Evolutionary conservation across 2,329 filamentous ascomycete species (phyloP).

Genomic region (Botrytis squamosa): DNA sequence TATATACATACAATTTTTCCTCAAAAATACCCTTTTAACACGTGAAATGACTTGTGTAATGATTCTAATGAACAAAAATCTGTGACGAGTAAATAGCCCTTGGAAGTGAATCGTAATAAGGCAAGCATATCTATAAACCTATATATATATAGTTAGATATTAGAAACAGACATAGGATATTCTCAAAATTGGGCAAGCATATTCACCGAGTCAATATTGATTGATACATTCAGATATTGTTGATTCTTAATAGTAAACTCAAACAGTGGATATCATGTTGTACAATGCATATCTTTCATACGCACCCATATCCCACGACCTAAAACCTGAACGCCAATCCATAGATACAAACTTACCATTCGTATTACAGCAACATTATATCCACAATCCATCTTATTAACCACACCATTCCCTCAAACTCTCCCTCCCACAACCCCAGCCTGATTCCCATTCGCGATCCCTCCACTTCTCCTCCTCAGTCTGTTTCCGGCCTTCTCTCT

Average conservation of each 20-base stretch:
- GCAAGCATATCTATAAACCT: no score
- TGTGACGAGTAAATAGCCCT: background rate
- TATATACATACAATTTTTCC: background rate
- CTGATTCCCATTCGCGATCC: background rate
- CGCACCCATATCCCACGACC: background rate
- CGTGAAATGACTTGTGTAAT: background rate
- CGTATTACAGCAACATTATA: background rate
- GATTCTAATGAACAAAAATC: background rate
- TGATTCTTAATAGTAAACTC: background rate
- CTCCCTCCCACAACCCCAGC: background rate
- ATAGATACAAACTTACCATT: background rate
- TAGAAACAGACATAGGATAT: background rate
- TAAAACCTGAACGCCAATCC: background rate
- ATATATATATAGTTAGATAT: no score
- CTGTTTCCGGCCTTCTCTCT: conserved; percentile 88
- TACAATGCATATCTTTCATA: background rate
- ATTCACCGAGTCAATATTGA: background rate
- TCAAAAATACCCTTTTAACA: background rate
- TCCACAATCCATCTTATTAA: background rate
- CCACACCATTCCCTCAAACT: background rate
- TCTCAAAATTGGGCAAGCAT: background rate
- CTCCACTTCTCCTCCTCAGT: conserved; percentile 42
- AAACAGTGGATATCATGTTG: background rate
- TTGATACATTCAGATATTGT: background rate
- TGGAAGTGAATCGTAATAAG: no score